Conservation (phyloP, 345 rosid species). For the Eucalyptus marginata region DNA sequence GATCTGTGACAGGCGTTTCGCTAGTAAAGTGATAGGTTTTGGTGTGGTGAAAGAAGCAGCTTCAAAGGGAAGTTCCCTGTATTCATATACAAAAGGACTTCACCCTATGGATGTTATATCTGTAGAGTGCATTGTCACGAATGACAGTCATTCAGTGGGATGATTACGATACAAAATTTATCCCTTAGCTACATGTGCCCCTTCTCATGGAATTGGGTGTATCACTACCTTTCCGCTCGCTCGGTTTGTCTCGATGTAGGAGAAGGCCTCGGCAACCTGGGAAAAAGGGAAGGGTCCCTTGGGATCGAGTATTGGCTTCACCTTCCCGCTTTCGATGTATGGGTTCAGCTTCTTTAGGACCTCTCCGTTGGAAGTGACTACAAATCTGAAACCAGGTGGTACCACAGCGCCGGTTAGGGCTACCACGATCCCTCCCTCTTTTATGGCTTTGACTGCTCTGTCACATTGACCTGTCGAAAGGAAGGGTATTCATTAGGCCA, state of each 20-base stretch:
- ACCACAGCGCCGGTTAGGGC: conserved; percentile 90
- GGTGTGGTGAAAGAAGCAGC: not conserved
- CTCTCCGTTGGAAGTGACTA: conserved; percentile 73
- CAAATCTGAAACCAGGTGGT: conserved; percentile 88
- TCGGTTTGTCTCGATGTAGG: conserved; percentile 75
- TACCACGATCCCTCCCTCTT: conserved; percentile 89
- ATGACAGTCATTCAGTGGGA: not conserved
- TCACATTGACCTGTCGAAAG: conserved; percentile 68
- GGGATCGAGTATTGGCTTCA: conserved; percentile 79
- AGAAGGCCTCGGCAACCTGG: conserved; percentile 55
- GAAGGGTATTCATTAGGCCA: not conserved
- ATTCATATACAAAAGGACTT: not conserved
- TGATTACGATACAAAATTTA: not conserved
- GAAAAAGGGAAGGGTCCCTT: conserved; percentile 78
- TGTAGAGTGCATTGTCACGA: not conserved
- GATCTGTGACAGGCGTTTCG: not conserved
- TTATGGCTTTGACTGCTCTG: conserved; percentile 72
- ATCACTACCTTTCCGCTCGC: conserved; percentile 75
- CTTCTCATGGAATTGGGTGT: conserved; percentile 48
- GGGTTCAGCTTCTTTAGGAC: conserved; percentile 81
- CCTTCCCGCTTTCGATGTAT: conserved; percentile 70
- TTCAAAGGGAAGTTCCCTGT: not conserved
- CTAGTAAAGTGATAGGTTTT: not conserved
- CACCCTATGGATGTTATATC: not conserved
- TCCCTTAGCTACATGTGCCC: not conserved